phyloP scores from a whole-genome alignment of 129 eudicot species.

The Sambucus nigra region DNA sequence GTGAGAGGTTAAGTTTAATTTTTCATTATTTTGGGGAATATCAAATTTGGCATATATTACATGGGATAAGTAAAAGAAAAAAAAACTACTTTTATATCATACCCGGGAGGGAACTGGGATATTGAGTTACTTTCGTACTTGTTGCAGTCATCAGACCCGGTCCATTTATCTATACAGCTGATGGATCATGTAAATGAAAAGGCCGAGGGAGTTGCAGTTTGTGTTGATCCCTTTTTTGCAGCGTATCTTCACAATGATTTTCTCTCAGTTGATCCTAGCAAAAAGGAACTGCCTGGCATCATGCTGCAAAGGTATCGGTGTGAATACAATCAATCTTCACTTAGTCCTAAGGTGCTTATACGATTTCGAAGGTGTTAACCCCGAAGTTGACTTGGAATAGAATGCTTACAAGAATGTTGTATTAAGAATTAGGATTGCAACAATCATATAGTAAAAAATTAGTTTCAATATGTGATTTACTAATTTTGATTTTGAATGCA shows the following conservation, averaged over 20 bases:
- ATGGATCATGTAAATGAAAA: constrained; percentile 86
- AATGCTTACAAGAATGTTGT: background rate
- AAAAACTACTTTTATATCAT: background rate
- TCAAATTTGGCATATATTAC: too few species aligned
- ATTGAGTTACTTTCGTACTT: constrained; percentile 7
- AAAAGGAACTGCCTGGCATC: constrained; percentile 50
- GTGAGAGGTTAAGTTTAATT: too few species aligned
- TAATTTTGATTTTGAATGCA: constrained; percentile 16
- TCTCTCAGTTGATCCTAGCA: constrained; percentile 50
- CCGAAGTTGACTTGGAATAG: too few species aligned
- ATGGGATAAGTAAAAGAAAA: too few species aligned
- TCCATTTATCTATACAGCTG: constrained; percentile 61
- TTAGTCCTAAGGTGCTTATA: too few species aligned
- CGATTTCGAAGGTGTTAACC: too few species aligned
- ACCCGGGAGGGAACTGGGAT: background rate
- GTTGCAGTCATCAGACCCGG: constrained; percentile 53
- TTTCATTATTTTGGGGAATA: too few species aligned
- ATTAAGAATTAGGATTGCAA: background rate
- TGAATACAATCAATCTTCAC: too few species aligned
- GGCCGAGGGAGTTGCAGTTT: constrained; percentile 76
- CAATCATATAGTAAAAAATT: background rate
- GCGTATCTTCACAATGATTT: constrained; percentile 66
- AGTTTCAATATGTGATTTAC: background rate
- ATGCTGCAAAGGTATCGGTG: constrained; percentile 60
- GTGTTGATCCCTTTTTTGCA: constrained; percentile 77